Conservation (phyloP, 257 asterid species). For the Catharanthus roseus region DNA sequence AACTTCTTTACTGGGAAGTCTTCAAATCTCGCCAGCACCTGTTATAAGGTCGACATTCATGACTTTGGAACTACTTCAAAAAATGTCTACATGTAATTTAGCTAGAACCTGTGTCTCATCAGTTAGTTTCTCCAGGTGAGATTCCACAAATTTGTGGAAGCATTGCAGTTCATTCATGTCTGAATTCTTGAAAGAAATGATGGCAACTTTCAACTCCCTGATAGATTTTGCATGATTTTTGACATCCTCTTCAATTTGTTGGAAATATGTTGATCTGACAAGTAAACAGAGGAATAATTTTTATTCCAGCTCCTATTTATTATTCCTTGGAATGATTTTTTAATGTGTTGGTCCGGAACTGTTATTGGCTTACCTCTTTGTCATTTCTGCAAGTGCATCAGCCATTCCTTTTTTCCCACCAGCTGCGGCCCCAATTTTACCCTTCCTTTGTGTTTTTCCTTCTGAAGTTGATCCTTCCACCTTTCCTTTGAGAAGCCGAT, state of each 20-base stretch:
- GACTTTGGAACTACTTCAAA: background rate
- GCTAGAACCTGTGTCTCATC: conserved; percentile 71
- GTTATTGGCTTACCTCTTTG: conserved; percentile 49
- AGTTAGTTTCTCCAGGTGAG: conserved; percentile 69
- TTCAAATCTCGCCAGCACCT: conserved; percentile 87
- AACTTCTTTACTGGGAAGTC: conserved; percentile 75
- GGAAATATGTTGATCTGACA: conserved; percentile 80
- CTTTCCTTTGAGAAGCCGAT: conserved; percentile 75
- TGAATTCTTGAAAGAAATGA: conserved; percentile 54
- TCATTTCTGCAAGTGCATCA: conserved; percentile 96
- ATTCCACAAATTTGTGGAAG: conserved; percentile 61
- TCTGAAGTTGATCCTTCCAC: conserved; percentile 67
- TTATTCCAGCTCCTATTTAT: background rate
- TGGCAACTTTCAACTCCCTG: conserved; percentile 45
- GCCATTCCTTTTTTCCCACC: conserved; percentile 93
- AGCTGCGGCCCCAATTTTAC: conserved; percentile 40
- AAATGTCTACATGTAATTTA: background rate
- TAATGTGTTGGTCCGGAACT: background rate
- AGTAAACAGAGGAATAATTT: background rate
- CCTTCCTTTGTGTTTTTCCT: conserved; percentile 51
- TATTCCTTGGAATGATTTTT: background rate
- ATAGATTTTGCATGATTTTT: conserved; percentile 42
- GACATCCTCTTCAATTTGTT: conserved; percentile 84
- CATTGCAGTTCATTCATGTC: conserved; percentile 70
- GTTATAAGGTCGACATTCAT: background rate